phyloP scores from a whole-genome alignment of 768 basidiomycete species.

The Pleurotus pulmonarius region DNA sequence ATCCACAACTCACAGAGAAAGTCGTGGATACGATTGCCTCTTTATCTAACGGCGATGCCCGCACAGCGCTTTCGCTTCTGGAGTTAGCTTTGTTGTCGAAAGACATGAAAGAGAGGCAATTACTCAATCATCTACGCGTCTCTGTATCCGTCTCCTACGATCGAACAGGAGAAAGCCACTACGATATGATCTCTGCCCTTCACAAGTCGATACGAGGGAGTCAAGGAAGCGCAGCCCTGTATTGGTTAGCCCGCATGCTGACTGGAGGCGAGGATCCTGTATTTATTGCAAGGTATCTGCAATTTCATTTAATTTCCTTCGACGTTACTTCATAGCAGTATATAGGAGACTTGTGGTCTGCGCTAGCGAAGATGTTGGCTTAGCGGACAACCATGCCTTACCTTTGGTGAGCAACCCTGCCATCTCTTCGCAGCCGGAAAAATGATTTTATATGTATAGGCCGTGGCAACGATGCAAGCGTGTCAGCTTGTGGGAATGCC shows the following conservation, averaged over 20 bases:
- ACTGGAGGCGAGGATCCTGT: slow-evolving; percentile 78
- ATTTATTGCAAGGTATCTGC: slow-evolving; percentile 46
- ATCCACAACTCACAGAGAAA: slow-evolving; percentile 40
- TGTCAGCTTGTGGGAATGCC: slow-evolving; percentile 78
- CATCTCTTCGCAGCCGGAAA: neutral
- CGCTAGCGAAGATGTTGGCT: slow-evolving; percentile 83
- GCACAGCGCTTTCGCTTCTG: slow-evolving; percentile 73
- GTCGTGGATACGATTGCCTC: slow-evolving; percentile 48
- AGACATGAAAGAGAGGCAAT: slow-evolving; percentile 36
- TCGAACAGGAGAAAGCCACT: slow-evolving; percentile 69
- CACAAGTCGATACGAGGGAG: slow-evolving; percentile 83
- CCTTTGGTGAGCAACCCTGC: slow-evolving; percentile 52
- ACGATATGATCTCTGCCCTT: slow-evolving; percentile 81
- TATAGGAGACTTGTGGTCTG: slow-evolving; percentile 65
- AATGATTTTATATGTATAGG: slow-evolving; percentile 30
- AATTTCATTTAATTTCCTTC: neutral
- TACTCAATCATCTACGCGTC: slow-evolving; percentile 56
- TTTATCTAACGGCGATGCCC: slow-evolving; percentile 65
- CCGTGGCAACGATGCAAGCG: slow-evolving; percentile 57
- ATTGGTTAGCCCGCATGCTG: slow-evolving; percentile 87
- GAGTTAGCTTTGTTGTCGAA: slow-evolving; percentile 58
- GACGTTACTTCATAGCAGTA: neutral
- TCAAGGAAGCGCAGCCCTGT: slow-evolving; percentile 75
- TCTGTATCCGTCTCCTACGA: slow-evolving; percentile 71
- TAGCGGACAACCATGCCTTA: slow-evolving; percentile 75